phyloP scores from a whole-genome alignment of 2,329 filamentous ascomycete species.

The Chrysoporthe deuterocubensis region DNA sequence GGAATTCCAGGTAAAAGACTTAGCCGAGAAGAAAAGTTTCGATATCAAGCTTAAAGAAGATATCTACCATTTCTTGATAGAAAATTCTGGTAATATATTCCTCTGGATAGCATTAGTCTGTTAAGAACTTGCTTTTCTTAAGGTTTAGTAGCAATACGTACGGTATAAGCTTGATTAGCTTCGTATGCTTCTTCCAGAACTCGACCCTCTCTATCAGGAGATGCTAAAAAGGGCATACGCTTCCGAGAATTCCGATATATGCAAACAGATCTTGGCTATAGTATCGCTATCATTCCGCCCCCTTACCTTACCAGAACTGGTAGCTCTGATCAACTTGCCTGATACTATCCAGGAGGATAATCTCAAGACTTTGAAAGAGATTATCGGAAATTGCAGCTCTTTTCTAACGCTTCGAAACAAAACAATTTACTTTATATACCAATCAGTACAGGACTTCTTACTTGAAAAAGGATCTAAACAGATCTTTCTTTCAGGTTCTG shows the following conservation, averaged over 20 bases:
- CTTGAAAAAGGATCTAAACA: conserved; percentile 26
- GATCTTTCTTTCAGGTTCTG: conserved; percentile 37
- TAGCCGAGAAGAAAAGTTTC: no score
- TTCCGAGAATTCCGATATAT: no score
- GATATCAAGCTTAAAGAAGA: no score
- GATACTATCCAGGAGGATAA: no score
- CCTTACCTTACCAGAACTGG: no score
- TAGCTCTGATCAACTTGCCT: conserved; percentile 42
- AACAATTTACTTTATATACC: conserved; percentile 12
- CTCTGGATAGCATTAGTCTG: conserved; percentile 50
- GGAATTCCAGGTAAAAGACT: not conserved
- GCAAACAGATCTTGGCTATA: conserved; percentile 32
- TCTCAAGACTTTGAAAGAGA: conserved; percentile 30
- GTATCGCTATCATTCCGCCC: no score
- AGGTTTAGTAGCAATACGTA: no score
- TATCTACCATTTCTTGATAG: conserved; percentile 21
- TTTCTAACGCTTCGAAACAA: conserved; percentile 42
- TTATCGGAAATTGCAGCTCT: conserved; percentile 44
- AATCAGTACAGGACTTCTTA: conserved; percentile 13
- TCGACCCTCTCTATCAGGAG: no score
- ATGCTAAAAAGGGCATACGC: no score
- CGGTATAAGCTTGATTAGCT: no score
- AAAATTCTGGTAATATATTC: conserved; percentile 46
- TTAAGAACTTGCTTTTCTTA: conserved; percentile 38
- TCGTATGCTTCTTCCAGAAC: no score